Base-by-base conservation (phyloP, 768 basidiomycete genomes). In the Lentinula edodes region DNA sequence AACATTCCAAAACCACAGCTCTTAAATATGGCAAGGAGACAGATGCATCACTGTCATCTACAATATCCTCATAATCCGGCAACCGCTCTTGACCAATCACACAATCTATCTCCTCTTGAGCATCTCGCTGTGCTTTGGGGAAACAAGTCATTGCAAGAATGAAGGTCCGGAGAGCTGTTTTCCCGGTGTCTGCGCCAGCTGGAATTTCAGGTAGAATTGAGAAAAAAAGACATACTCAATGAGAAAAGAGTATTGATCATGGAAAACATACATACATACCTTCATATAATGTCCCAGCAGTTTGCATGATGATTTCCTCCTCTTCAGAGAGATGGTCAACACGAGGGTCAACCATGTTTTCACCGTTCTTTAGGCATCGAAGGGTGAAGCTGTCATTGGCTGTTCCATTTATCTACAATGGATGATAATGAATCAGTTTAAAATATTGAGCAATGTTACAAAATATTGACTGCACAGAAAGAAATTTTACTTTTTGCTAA, bases 271-370 rank as follows among this genome's bases (percentile, higher is more conserved):
- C 28, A 28, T 39, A 39, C 39, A 45, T 51, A 50, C 52, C 61
- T 41, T 52, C 53, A 46, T 61, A 61, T 15, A 56, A 41, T 16
- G 52, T 41, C 3, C 52, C 61, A 13, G 53, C 61, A 16, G 46
- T 43, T 13, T 52, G 41, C 42, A 55, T 61, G 15, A 61, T 61
- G 16, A 55, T 53, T 8, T 54, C 54, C 15, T 61, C 61, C 15
- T 51, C 50, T 6, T 28, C 12, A 16, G 58, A 43, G 12, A 54
- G 53, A 23, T 41, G 53, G n/a, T 39, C 18, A 39, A 12, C 7
- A 18, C 35, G 18, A 35, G 58, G 58, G 35, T 48, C 45, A 13
- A 13, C 38, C 28, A 23, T 6, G n/a, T 48, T 32, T 16, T 38
- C 16, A 10, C 7, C 36, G 18, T 51, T 46, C 13, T 1, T 9